Evolutionary conservation across 164 flowering plant species (phyloP).

Genomic region (Akebia trifoliata): DNA sequence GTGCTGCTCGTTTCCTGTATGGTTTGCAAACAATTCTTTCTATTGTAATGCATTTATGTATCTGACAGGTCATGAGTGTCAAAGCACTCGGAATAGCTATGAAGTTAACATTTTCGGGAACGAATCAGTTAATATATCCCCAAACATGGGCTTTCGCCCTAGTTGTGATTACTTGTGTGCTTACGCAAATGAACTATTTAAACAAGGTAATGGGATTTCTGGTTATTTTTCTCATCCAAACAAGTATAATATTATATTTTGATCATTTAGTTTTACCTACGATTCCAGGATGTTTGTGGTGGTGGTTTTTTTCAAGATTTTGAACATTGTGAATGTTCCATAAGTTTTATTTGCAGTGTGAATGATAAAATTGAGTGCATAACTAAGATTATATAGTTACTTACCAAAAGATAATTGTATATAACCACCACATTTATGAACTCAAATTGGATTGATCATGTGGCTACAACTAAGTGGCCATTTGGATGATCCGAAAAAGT

Average conservation of each 20-base stretch:
- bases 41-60: not conserved
- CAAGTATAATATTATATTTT: not conserved
- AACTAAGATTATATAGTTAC: not conserved
- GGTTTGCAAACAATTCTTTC: not conserved
- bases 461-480: no score
- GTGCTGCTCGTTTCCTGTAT: conserved; percentile 1
- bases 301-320: not conserved
- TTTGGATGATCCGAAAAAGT: no score
- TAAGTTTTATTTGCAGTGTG: not conserved
- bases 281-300: not conserved
- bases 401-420: no score
- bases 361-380: not conserved
- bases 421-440: no score
- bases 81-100: conserved; percentile 70
- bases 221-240: not conserved
- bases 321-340: not conserved
- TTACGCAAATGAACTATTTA: conserved; percentile 63
- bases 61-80: conserved; percentile 62
- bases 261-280: not conserved
- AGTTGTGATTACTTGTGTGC: conserved; percentile 41
- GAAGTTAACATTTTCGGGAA: conserved; percentile 60
- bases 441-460: no score
- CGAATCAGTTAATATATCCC: conserved; percentile 57
- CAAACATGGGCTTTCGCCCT: conserved; percentile 57
- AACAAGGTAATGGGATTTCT: conserved; percentile 46